Evolutionary conservation across 2,329 filamentous ascomycete genomes (phyloP).

Genomic region (Stemphylium lycopersici): DNA sequence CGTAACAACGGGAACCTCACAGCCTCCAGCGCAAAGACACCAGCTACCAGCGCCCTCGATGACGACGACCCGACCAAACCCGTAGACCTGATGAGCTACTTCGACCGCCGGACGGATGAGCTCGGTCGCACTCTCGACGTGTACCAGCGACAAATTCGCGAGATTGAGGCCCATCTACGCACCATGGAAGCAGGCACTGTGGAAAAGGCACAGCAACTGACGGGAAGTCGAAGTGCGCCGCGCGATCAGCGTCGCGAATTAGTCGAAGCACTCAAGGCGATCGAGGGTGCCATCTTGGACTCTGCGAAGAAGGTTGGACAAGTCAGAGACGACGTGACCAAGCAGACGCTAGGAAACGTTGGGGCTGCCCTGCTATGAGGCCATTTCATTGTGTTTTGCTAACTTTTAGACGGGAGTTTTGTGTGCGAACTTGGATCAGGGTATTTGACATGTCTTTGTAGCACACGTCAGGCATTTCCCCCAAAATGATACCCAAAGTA

Average conservation of each 20-base stretch:
- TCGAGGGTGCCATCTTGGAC: constrained; percentile 57
- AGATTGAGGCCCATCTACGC: constrained; percentile 57
- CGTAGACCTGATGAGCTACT: constrained; percentile 56
- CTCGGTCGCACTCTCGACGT: constrained; percentile 48
- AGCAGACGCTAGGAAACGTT: constrained; percentile 49
- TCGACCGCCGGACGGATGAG: constrained; percentile 50
- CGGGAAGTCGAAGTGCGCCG: constrained; percentile 41
- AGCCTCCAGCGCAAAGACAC: constrained; percentile 36
- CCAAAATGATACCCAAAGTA: background rate
- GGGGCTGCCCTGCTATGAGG: constrained; percentile 37
- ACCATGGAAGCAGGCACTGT: constrained; percentile 55
- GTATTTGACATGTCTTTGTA: background rate
- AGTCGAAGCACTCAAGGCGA: constrained; percentile 54
- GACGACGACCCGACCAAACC: constrained; percentile 47
- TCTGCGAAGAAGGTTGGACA: constrained; percentile 56
- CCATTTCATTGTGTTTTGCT: too few relatives aligned
- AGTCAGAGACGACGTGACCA: constrained; percentile 55
- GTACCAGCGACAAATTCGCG: constrained; percentile 53
- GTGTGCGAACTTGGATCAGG: background rate
- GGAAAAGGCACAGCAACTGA: constrained; percentile 52
- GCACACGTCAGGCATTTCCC: background rate
- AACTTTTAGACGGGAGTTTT: background rate
- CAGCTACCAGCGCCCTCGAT: constrained; percentile 40
- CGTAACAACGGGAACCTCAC: constrained; percentile 49
- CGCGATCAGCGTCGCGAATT: constrained; percentile 53